phyloP scores from a whole-genome alignment of 257 asterid species.

The Plantago ovata region DNA sequence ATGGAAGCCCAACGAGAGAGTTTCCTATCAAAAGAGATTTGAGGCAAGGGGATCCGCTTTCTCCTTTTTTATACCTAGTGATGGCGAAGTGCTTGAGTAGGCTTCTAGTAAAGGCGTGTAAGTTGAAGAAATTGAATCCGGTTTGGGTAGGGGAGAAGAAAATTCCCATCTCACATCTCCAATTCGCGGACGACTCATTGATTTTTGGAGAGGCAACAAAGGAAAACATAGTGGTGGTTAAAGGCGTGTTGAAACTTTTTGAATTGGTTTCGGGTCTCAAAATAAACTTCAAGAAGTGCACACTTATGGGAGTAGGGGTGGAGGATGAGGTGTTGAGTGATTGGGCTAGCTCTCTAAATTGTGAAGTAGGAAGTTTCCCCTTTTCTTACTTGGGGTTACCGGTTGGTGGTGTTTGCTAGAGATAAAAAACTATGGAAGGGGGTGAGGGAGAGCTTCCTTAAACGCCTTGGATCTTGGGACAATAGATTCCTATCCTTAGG shows the following conservation, averaged over 20 bases:
- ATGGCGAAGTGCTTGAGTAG: background rate
- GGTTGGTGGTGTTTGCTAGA: background rate
- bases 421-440: no score
- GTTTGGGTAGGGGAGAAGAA: background rate
- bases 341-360: background rate
- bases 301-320: background rate
- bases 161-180: background rate
- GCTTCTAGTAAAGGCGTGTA: no score
- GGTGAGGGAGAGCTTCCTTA: no score
- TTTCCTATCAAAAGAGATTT: background rate
- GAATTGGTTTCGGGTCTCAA: background rate
- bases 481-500: no score
- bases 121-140: background rate
- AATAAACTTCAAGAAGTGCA: background rate
- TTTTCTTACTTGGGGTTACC: background rate
- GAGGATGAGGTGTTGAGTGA: background rate
- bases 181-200: background rate
- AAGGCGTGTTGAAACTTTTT: background rate
- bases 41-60: background rate
- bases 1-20: no score
- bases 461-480: no score
- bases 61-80: background rate
- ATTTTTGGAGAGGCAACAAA: background rate
- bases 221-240: background rate
- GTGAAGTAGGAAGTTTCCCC: background rate